Evolutionary conservation across 2,329 filamentous ascomycete species (phyloP), one percentile per base, ranked within the genome.

Genomic region (Colletotrichum orchidophilum): DNA sequence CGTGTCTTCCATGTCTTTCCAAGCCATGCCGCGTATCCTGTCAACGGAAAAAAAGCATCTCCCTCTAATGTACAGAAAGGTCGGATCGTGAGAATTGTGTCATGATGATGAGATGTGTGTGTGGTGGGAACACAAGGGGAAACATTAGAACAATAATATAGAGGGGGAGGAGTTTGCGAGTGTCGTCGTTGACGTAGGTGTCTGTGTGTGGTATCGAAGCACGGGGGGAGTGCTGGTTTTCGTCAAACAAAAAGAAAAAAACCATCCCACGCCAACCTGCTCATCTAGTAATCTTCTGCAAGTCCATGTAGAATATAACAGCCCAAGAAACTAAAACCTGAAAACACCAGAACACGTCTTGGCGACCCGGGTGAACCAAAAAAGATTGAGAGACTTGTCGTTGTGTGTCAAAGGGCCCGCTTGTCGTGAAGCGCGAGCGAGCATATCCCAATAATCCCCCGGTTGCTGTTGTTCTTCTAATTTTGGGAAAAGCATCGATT

Each of bases 71-170:
- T 72, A 72, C 70, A 74, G 66, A 74, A 67, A 72, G 60, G 58
- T 46, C 54, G 57, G 73, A 70, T 66, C 67, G 58, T 70, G 29
- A 70, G 59, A 29, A 39, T 59, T 33, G 54, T 66, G 29, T 46
- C 42, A 29, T 13, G 58, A 35, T 33, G 42, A 18, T 27, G 46
- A 35, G 27, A 24, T 26, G 5, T 13, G 21, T 35, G 35, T 31
- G 39, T 68, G 50, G 29, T 33, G 31, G 12, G 31, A 33, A 33
- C 31, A 33, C 8, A 33, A 46, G 39, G 61, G 68, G 59, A 62
- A 54, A 69, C 70, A 73, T 73, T 73, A 73, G 62, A 73, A 73
- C 70, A 73, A 70, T 73, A 70, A 71, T 71, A 67, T 63, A 61
- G 62, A 60, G 60, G 57, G 66, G 55, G 66, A 62, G 66, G 55